phyloP scores from a whole-genome alignment of 2,329 filamentous ascomycete species.

The Fusarium hostae region DNA sequence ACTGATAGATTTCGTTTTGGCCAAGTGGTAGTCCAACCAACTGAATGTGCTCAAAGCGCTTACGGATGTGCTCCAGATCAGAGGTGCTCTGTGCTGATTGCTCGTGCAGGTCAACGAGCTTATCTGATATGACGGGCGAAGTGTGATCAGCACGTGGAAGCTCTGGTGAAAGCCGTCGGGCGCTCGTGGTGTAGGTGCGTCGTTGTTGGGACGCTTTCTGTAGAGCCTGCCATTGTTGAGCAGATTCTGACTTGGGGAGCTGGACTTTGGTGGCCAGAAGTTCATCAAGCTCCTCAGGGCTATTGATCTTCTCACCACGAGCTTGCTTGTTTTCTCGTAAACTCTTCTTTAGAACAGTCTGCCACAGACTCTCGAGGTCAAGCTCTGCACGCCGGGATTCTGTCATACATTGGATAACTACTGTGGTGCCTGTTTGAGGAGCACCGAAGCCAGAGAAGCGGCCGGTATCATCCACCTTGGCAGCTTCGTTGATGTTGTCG shows the following conservation, averaged over 20 bases:
- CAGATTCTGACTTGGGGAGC: conserved; percentile 45
- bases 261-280: conserved; percentile 50
- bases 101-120: not conserved
- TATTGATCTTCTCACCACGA: conserved; percentile 38
- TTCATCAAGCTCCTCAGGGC: conserved; percentile 45
- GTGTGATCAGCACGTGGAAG: too few relatives aligned
- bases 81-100: not conserved
- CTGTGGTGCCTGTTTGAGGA: conserved; percentile 59
- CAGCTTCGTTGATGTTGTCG: conserved; percentile 59
- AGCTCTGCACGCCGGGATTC: conserved; percentile 64
- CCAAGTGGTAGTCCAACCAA: conserved; percentile 51
- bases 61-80: conserved; percentile 38
- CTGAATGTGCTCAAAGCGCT: conserved; percentile 54
- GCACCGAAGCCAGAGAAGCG: conserved; percentile 82
- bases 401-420: conserved; percentile 69
- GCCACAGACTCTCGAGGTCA: conserved; percentile 65
- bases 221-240: conserved; percentile 51
- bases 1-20: conserved; percentile 49
- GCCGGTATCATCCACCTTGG: conserved; percentile 59
- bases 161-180: conserved; percentile 38
- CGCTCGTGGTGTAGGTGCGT: conserved; percentile 50
- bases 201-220: conserved; percentile 50
- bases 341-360: conserved; percentile 52
- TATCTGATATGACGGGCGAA: not conserved
- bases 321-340: conserved; percentile 48